phyloP scores from a whole-genome alignment of 139 green algal species.

The Micractinium conductrix region DNA sequence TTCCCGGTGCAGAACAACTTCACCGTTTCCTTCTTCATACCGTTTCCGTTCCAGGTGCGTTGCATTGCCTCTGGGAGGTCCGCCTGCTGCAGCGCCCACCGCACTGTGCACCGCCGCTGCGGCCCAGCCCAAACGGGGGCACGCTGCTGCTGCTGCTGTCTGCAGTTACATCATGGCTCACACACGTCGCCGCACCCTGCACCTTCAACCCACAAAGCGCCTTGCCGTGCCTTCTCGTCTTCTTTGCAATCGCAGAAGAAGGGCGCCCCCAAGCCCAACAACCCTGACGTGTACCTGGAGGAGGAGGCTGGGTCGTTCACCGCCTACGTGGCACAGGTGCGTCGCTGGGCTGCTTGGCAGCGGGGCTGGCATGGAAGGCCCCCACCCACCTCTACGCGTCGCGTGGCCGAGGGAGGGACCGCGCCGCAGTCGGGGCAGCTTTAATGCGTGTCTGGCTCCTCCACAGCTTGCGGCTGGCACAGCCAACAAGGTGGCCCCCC shows the following conservation, averaged over 20 bases:
- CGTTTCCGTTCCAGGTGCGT: constrained; percentile 68
- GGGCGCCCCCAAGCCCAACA: constrained; percentile 56
- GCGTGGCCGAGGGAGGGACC: too few relatives aligned
- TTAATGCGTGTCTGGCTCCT: too few relatives aligned
- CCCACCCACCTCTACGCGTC: too few relatives aligned
- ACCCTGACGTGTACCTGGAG: constrained; percentile 58
- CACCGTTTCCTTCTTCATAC: constrained; percentile 80
- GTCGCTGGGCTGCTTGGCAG: too few relatives aligned
- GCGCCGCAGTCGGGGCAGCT: too few relatives aligned
- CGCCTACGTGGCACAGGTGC: constrained; percentile 60
- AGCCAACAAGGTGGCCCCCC: neutral
- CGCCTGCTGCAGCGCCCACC: neutral
- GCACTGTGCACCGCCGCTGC: neutral
- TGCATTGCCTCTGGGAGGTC: neutral
- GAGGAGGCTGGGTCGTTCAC: constrained; percentile 27
- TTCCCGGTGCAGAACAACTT: too few relatives aligned
- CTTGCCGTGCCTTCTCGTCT: neutral
- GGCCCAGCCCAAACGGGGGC: neutral
- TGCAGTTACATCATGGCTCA: too few relatives aligned
- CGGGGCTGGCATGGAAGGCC: too few relatives aligned
- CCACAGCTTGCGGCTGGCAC: neutral
- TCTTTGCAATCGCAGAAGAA: constrained; percentile 46
- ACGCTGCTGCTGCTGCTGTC: too few relatives aligned
- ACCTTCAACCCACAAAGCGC: too few relatives aligned
- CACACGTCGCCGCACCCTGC: too few relatives aligned